phyloP scores from a whole-genome alignment of 257 asterid species.

The Jacaranda copaia region DNA sequence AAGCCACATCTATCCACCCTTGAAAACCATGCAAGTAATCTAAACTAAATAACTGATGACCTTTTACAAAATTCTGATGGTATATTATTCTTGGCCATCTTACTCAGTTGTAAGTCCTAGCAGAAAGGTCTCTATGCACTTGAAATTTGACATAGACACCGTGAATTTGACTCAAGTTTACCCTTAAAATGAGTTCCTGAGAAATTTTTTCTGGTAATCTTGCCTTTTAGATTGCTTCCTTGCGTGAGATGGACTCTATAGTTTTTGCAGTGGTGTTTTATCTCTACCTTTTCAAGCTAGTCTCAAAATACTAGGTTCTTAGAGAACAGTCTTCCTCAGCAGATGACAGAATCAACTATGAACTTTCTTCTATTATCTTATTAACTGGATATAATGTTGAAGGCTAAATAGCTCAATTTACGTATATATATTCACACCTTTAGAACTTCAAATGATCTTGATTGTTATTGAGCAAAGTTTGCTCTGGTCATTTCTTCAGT shows the following conservation, averaged over 20 bases:
- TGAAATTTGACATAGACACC: slow-evolving; percentile 7
- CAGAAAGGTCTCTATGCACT: not conserved
- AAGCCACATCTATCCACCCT: not conserved
- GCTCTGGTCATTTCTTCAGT: not conserved
- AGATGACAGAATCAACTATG: not conserved
- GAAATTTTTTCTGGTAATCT: not conserved
- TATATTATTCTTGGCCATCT: slow-evolving; percentile 5
- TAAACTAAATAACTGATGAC: slow-evolving; percentile 7
- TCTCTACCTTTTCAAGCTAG: not conserved
- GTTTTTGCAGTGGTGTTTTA: not conserved
- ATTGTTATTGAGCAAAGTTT: slow-evolving; percentile 1
- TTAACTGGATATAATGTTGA: not conserved
- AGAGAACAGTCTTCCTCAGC: not conserved
- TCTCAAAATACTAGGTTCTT: not conserved
- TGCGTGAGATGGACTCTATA: not conserved
- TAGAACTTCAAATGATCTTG: not conserved
- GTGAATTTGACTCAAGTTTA: not conserved
- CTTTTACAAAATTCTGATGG: not conserved
- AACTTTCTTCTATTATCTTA: not conserved
- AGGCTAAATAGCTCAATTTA: not conserved
- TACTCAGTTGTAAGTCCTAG: slow-evolving; percentile 14
- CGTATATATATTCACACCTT: not conserved
- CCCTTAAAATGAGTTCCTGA: not conserved
- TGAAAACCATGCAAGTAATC: not conserved
- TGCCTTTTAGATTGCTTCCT: not conserved